These are phyloP conservation scores for Populus pruinosa DNA, from an alignment of 345 rosid species.

Conservation along the genomic window DNA sequence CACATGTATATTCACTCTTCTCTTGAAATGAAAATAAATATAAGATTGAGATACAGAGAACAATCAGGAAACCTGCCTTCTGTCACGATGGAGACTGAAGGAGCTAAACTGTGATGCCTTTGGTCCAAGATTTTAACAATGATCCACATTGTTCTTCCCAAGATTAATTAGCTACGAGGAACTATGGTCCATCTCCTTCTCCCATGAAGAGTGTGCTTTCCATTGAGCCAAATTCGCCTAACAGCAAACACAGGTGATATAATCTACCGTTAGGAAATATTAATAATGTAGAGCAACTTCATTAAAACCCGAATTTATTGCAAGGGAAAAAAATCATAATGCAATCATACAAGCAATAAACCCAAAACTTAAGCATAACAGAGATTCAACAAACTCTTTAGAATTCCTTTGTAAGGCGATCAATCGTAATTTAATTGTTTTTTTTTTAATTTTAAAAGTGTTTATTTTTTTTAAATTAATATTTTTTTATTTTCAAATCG, in stretches of 20 bases:
- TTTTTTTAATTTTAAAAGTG: too few relatives aligned
- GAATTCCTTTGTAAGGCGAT: too few relatives aligned
- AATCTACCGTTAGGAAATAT: not conserved
- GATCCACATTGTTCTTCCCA: not conserved
- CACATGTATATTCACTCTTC: not conserved
- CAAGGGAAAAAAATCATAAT: too few relatives aligned
- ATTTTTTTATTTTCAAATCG: too few relatives aligned
- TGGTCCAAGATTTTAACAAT: not conserved
- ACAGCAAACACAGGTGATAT: not conserved
- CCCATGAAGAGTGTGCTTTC: conserved; percentile 12
- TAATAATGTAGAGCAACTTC: too few relatives aligned
- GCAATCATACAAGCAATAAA: too few relatives aligned
- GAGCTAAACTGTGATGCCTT: not conserved
- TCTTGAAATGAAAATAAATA: not conserved
- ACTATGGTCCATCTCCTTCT: conserved; percentile 1
- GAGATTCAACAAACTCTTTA: too few relatives aligned
- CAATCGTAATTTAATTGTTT: too few relatives aligned
- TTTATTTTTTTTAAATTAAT: too few relatives aligned
- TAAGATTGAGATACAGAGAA: not conserved
- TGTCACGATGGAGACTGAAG: not conserved
- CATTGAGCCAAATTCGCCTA: conserved; percentile 28
- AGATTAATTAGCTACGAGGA: not conserved
- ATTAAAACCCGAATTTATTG: too few relatives aligned
- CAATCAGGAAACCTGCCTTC: not conserved
- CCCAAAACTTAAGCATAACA: too few relatives aligned